Evolutionary conservation across 371 early-diverging fungal species (phyloP), one percentile per base, ranked within the genome.

Genomic region (Dichotomocladium elegans): DNA sequence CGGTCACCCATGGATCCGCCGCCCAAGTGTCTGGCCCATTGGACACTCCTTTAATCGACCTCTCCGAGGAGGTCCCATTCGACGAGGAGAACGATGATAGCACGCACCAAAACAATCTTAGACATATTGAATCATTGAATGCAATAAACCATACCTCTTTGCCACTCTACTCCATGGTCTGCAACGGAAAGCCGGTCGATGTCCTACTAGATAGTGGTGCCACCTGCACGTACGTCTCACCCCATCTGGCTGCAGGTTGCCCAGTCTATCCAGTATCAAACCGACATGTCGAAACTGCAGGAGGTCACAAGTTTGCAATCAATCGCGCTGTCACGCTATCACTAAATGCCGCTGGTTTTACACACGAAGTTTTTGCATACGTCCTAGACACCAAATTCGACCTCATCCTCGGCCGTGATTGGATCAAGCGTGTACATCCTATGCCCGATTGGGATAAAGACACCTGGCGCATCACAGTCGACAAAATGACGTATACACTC

Each of bases 301-400:
- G n/a, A n/a, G n/a, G n/a, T n/a, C n/a, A n/a, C 33, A 47, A 15
- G 34, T 33, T 47, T 22, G 1, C 33, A n/a, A 34, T 47, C 22
- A 28, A 47, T 44, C 27, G 27, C 10, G 45, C 45, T 44, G 45
- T 44, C 7, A 44, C 45, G 4, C 9, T 53, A 2, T 25, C n/a
- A n/a, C n/a, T n/a, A n/a, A n/a, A n/a, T n/a, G n/a, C n/a, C n/a
- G n/a, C n/a, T n/a, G n/a, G n/a, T n/a, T n/a, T n/a, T n/a, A n/a
- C n/a, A n/a, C n/a, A n/a, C n/a, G n/a, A n/a, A n/a, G n/a, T n/a
- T n/a, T n/a, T n/a, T n/a, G n/a, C n/a, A n/a, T n/a, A n/a, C n/a
- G n/a, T n/a, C n/a, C n/a, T n/a, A n/a, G n/a, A 53, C 22, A 53
- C 37, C 1, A 53, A 53, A 40, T 53, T 53, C 24, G 46, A 53